Base-by-base conservation (phyloP, 1,139 yeast species). In the Suhomyces guaymorum region DNA sequence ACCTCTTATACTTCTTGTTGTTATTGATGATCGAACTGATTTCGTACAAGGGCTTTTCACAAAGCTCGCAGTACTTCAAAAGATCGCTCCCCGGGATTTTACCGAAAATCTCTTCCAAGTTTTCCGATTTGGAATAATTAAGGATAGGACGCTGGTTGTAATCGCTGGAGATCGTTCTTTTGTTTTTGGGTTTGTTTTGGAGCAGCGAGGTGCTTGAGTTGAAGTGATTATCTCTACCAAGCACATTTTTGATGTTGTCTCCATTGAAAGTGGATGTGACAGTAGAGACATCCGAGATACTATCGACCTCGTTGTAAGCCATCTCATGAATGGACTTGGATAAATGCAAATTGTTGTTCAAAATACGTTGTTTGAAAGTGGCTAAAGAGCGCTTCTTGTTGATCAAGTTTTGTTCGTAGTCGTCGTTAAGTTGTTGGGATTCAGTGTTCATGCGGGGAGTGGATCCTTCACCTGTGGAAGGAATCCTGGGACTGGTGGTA, bases 11-110 rank as follows among this genome's bases (percentile, higher is more conserved):
- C 38, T 46, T 47, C 28, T 51, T 41, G 33, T 53, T 43, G 40
- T 48, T 54, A 42, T 57, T 58, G 30, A 67, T 50, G 24, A 75
- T 52, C 4, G 81, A 68, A 39, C 83, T 76, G 28, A 81, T 59
- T 41, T 81, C 88, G 51, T 81, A 82, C 15, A 82, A 54, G 6
- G 87, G 85, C 38, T 71, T 75, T 29, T 80, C 85, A 53, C 89
- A 82, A 10, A 81, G 61, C 15, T 80, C 78, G 51, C 89, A 82
- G 49, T 75, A 68, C 45, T 75, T 77, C 36, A 80, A 52, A 18
- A 59, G 47, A 32, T 64, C 66, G 8, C 64, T 45, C 6, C 73
- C 73, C 0, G 73, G 73, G 18, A 68, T 55, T 32, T 58, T 55
- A 15, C 74, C 73, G 46, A 67, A 67, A 12, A 70, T 62, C 32